Evolutionary conservation across 495 filamentous ascomycete species (phyloP).

Genomic region (Aspergillus funiculosus): DNA sequence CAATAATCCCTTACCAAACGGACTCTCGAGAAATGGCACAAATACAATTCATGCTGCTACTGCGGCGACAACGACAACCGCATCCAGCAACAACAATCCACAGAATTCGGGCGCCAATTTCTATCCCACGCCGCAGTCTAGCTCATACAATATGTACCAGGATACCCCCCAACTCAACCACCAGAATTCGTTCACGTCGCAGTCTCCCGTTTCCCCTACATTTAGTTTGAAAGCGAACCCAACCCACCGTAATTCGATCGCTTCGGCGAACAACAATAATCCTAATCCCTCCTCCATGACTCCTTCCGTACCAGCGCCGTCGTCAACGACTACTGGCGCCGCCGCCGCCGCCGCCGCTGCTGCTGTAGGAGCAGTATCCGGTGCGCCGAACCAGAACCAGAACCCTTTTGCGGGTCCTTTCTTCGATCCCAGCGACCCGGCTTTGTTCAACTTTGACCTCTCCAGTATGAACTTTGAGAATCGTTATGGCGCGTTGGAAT

Average conservation of each 20-base stretch:
- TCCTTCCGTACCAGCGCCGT: constrained; percentile 30
- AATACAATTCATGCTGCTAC: constrained; percentile 22
- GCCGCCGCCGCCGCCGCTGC: too few species aligned
- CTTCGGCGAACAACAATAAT: not conserved
- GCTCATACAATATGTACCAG: constrained; percentile 39
- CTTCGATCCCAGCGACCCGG: constrained; percentile 86
- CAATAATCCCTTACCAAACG: constrained; percentile 32
- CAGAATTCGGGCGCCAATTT: constrained; percentile 27
- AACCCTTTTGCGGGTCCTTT: constrained; percentile 53
- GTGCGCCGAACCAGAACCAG: constrained; percentile 28
- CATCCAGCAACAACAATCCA: constrained; percentile 14
- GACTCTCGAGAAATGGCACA: constrained; percentile 30
- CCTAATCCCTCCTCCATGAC: constrained; percentile 23
- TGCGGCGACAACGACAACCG: too few species aligned
- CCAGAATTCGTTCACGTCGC: constrained; percentile 54
- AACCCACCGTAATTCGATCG: constrained; percentile 34
- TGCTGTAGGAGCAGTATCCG: too few species aligned
- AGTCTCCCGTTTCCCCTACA: constrained; percentile 63
- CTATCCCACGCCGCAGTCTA: constrained; percentile 35
- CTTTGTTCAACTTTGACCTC: constrained; percentile 87
- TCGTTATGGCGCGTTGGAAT: constrained; percentile 88
- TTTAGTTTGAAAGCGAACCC: constrained; percentile 48
- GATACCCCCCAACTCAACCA: constrained; percentile 32
- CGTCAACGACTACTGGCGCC: too few species aligned
- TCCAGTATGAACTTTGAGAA: constrained; percentile 93